These are phyloP conservation scores for Prunella vulgaris DNA, from an alignment of 257 asterid genomes.

Conservation along the genomic window DNA sequence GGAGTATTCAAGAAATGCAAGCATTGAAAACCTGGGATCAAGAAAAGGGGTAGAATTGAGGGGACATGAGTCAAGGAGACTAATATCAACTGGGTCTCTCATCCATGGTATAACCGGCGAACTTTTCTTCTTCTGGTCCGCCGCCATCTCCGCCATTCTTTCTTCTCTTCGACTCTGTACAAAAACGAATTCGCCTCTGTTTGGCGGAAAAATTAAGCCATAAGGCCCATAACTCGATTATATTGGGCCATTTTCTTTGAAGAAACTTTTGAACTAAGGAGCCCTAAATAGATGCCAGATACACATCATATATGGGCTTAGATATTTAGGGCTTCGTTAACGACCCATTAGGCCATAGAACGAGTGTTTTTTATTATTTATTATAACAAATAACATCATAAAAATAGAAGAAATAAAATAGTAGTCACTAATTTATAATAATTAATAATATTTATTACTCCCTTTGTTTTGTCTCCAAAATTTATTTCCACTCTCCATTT, in stretches of 20 bases:
- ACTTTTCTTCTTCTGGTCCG: conserved; percentile 33
- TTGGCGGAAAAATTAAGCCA: conserved; percentile 5
- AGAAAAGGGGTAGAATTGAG: conserved; percentile 52
- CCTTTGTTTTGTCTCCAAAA: too few species aligned
- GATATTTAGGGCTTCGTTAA: background rate
- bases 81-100: conserved; percentile 70
- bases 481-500: too few species aligned
- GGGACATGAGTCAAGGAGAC: conserved; percentile 41
- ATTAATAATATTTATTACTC: too few species aligned
- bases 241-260: conserved; percentile 10
- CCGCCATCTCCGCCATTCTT: conserved; percentile 22
- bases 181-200: background rate
- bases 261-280: background rate
- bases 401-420: too few species aligned
- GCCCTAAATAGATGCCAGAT: background rate
- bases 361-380: too few species aligned
- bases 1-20: background rate
- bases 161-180: background rate
- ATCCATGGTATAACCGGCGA: conserved; percentile 78
- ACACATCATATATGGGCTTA: background rate
- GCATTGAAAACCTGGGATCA: conserved; percentile 48
- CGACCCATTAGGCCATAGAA: too few species aligned
- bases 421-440: too few species aligned
- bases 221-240: background rate
- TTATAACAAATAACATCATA: too few species aligned